These are phyloP conservation scores for Aspergillus caelatus DNA, from an alignment of 2,329 filamentous ascomycete genomes.

Conservation along the genomic window DNA sequence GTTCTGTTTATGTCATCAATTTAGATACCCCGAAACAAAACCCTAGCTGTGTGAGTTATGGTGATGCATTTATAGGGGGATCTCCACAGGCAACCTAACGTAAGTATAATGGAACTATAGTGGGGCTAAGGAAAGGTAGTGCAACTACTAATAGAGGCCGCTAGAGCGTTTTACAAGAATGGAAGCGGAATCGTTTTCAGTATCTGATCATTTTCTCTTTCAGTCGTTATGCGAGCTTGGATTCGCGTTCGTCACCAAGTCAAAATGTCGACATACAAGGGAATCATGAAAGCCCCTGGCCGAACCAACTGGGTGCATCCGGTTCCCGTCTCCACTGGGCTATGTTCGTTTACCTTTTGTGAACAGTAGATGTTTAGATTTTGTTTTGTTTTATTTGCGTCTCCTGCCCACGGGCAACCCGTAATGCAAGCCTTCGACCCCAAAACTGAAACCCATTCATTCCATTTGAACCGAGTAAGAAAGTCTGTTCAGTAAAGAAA, in stretches of 20 bases:
- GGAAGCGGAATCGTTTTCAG: neutral
- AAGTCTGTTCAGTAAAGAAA: conserved; percentile 34
- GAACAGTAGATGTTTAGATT: conserved; percentile 16
- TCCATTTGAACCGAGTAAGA: conserved; percentile 31
- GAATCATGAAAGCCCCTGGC: neutral
- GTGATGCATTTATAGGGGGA: neutral
- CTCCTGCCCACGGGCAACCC: conserved; percentile 16
- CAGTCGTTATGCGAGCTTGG: conserved; percentile 6
- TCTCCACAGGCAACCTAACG: neutral
- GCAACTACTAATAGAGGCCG: neutral
- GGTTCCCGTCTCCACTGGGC: neutral
- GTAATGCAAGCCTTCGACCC: conserved; percentile 18
- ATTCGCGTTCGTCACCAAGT: neutral
- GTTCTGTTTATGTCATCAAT: neutral
- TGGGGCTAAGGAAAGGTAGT: neutral
- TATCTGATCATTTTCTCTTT: conserved; percentile 10
- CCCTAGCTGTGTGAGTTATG: neutral
- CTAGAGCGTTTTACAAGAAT: neutral
- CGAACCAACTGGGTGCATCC: neutral
- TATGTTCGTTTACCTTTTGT: conserved; percentile 3
- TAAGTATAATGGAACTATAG: neutral
- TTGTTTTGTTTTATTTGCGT: conserved; percentile 20
- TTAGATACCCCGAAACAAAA: neutral
- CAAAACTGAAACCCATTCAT: conserved; percentile 30
- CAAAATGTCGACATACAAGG: conserved; percentile 4